These are phyloP conservation scores for Coniochaeta sp. DNA, from an alignment of 2,329 filamentous ascomycete genomes.

Conservation along the genomic window DNA sequence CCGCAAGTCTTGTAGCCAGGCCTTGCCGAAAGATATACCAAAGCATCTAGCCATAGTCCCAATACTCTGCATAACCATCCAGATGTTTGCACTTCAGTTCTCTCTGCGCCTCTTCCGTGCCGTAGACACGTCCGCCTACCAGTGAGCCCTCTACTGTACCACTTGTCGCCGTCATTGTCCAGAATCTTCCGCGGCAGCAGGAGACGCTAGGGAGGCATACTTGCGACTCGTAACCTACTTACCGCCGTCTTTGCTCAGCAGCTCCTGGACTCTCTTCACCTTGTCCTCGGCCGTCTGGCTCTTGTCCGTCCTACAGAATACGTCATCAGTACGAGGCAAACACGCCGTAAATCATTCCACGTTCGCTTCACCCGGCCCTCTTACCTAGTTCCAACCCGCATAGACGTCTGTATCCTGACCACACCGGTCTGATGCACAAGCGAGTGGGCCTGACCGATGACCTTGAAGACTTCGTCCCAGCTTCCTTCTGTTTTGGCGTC, in stretches of 20 bases:
- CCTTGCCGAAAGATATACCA: too few species aligned
- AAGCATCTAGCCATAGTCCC: too few species aligned
- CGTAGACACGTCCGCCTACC: not conserved
- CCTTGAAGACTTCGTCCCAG: conserved; percentile 80
- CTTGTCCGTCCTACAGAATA: conserved; percentile 63
- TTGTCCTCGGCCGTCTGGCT: conserved; percentile 75
- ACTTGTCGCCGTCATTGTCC: not conserved
- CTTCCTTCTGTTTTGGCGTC: conserved; percentile 59
- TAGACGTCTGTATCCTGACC: conserved; percentile 78
- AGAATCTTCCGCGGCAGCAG: conserved; percentile 47
- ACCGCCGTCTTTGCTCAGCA: conserved; percentile 25
- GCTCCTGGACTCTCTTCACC: conserved; percentile 52
- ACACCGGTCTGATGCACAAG: conserved; percentile 72
- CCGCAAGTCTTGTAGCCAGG: too few species aligned
- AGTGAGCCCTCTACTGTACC: too few species aligned
- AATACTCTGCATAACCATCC: too few species aligned
- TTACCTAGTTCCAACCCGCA: conserved; percentile 73
- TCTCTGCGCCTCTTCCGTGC: too few species aligned
- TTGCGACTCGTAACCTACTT: too few species aligned
- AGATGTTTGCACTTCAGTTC: too few species aligned
- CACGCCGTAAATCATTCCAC: too few species aligned
- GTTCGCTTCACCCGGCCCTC: conserved; percentile 10
- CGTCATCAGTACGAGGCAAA: conserved; percentile 23
- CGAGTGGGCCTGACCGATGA: conserved; percentile 80
- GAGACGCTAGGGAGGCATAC: too few species aligned